phyloP scores from a whole-genome alignment of 2,329 filamentous ascomycete species.

The Microcyclospora tardicrescens region DNA sequence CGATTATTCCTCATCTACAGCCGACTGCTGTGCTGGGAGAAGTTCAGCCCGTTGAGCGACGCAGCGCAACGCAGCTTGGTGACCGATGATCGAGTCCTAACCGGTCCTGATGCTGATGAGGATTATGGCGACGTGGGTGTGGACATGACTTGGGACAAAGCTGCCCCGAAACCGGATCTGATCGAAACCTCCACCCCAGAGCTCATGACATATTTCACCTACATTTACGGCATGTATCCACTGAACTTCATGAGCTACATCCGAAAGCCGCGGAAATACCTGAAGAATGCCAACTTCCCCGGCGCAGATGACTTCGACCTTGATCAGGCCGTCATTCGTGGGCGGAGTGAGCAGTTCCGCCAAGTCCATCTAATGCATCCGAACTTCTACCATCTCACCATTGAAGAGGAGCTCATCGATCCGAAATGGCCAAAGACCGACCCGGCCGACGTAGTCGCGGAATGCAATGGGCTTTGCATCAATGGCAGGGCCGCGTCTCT shows the following conservation, averaged over 20 bases:
- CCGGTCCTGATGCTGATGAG: conserved; percentile 20
- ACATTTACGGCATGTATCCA: conserved; percentile 71
- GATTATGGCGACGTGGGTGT: conserved; percentile 27
- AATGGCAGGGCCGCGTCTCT: conserved; percentile 28
- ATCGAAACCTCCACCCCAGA: conserved; percentile 53
- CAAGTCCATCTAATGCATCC: conserved; percentile 63
- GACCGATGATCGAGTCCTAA: conserved; percentile 21
- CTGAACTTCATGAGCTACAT: conserved; percentile 82
- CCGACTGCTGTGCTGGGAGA: conserved; percentile 67
- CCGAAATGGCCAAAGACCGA: conserved; percentile 70
- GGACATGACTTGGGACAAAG: conserved; percentile 49
- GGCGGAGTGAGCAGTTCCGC: conserved; percentile 62
- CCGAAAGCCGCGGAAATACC: conserved; percentile 64
- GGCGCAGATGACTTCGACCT: conserved; percentile 64
- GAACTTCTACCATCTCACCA: conserved; percentile 70
- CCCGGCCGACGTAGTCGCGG: conserved; percentile 64
- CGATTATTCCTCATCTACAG: conserved; percentile 72
- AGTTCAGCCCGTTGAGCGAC: conserved; percentile 27
- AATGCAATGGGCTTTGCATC: conserved; percentile 59
- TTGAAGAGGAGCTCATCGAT: conserved; percentile 68
- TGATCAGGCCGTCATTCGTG: conserved; percentile 63
- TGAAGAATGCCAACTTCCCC: conserved; percentile 58
- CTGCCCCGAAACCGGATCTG: conserved; percentile 46
- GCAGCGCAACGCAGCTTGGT: conserved; percentile 22
- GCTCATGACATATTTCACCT: conserved; percentile 63